Evolutionary conservation across 192 early-diverging fungal genomes (phyloP).

Genomic region (Phycomyces nitens): DNA sequence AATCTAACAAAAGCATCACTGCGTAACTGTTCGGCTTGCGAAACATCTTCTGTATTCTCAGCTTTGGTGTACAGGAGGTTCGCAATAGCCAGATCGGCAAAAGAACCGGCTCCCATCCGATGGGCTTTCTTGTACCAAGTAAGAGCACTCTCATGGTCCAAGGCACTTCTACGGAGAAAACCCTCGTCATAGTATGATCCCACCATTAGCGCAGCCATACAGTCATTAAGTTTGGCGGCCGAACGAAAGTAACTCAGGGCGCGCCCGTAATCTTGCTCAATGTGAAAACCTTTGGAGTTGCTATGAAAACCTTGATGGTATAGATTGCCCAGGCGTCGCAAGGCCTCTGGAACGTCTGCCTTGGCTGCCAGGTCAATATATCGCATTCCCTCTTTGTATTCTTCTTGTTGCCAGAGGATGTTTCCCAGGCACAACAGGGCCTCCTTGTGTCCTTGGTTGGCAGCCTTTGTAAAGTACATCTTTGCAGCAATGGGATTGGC

Average conservation of each 20-base stretch:
- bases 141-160: slow-evolving; percentile 13
- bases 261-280: slow-evolving; percentile 25
- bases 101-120: slow-evolving; percentile 8
- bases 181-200: slow-evolving; percentile 33
- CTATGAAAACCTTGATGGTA: slow-evolving; percentile 23
- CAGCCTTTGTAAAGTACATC: slow-evolving; percentile 17
- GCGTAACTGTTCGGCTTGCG: slow-evolving; percentile 14
- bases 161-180: slow-evolving; percentile 2
- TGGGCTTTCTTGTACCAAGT: slow-evolving; percentile 25
- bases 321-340: slow-evolving; percentile 14
- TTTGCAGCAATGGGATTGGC: slow-evolving; percentile 9
- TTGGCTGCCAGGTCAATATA: slow-evolving; percentile 4
- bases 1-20: slow-evolving; percentile 10
- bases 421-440: slow-evolving; percentile 10
- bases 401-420: slow-evolving; percentile 4
- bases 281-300: slow-evolving; percentile 1
- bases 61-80: slow-evolving; percentile 20
- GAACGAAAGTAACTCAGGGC: slow-evolving; percentile 27
- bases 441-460: slow-evolving; percentile 11
- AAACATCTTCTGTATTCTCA: not conserved
- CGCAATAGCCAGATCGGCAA: slow-evolving; percentile 29
- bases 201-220: slow-evolving; percentile 24
- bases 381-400: not conserved
- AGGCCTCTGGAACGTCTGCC: slow-evolving; percentile 18
- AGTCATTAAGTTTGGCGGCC: slow-evolving; percentile 23